Conservation (phyloP, 805 yeast species). For the Nakazawaea holstii region DNA sequence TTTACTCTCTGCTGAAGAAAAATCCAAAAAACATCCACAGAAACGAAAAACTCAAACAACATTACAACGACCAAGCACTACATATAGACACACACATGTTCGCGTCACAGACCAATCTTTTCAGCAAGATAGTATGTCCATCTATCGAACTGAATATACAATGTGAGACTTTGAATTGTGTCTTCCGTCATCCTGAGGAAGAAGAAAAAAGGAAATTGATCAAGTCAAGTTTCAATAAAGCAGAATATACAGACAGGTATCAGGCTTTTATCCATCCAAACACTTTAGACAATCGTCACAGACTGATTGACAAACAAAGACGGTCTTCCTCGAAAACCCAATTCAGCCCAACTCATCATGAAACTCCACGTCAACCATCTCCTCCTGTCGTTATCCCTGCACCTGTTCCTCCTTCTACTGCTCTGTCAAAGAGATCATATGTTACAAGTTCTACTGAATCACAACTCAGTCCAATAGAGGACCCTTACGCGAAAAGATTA, state of each 20-base stretch:
- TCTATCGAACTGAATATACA: conserved; percentile 6
- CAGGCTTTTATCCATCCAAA: background rate
- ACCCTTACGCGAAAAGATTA: background rate
- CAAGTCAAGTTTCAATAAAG: background rate
- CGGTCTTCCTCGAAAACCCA: background rate
- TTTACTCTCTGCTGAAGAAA: too few species aligned
- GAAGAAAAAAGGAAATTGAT: background rate
- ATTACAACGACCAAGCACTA: too few species aligned
- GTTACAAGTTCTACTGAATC: too few species aligned
- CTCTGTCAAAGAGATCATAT: background rate
- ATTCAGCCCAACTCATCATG: too few species aligned
- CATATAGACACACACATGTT: conserved; percentile 17
- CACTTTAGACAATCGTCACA: background rate
- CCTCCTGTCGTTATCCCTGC: background rate
- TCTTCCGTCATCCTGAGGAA: conserved; percentile 20
- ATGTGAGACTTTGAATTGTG: conserved; percentile 27
- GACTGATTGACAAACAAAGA: background rate
- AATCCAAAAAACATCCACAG: too few species aligned
- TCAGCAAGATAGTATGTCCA: conserved; percentile 24
- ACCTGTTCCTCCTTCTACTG: background rate
- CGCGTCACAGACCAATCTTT: conserved; percentile 14
- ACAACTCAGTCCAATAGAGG: background rate
- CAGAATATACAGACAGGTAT: background rate
- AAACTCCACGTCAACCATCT: background rate
- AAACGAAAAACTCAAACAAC: background rate